A percentile compares a stretch with the other conserved stretches of the same genome.
These are phyloP conservation scores for Hyphodiscus sp. DNA, from an alignment of 2,329 filamentous ascomycete species.

Conservation along the genomic window DNA sequence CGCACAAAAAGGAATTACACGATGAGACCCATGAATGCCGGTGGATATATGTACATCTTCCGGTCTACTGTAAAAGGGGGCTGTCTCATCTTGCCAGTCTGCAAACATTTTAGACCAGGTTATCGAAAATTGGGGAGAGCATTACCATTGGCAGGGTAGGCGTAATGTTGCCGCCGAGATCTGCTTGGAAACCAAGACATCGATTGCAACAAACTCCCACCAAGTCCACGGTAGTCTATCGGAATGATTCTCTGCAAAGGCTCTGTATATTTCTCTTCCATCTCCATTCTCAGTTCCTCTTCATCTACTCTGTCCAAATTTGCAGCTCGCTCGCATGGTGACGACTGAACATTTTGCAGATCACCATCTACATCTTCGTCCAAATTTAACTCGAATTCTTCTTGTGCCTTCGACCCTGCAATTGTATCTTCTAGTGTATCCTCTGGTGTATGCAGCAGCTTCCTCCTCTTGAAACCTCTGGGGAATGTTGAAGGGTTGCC, in stretches of 20 bases:
- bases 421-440: conserved; percentile 9
- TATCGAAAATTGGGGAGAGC: neutral
- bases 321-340: conserved; percentile 18
- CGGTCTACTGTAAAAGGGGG: conserved; percentile 25
- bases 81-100: conserved; percentile 31
- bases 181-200: conserved; percentile 15
- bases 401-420: conserved; percentile 4
- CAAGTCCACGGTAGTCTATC: conserved; percentile 20
- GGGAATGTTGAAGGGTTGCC: conserved; percentile 20
- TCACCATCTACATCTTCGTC: neutral
- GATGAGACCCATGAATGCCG: conserved; percentile 19
- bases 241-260: conserved; percentile 19
- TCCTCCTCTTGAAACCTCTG: conserved; percentile 28
- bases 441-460: conserved; percentile 21
- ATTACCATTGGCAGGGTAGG: conserved; percentile 28
- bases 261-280: neutral
- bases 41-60: conserved; percentile 25
- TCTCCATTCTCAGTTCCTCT: neutral
- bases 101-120: conserved; percentile 3
- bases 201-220: conserved; percentile 22
- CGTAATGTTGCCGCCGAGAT: conserved; percentile 15
- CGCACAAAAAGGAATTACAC: conserved; percentile 56
- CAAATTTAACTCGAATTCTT: conserved; percentile 1
- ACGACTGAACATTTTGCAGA: conserved; percentile 13
- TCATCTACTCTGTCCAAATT: conserved; percentile 5